phyloP scores from a whole-genome alignment of 2,329 filamentous ascomycete genomes.

The Fusarium agapanthi region DNA sequence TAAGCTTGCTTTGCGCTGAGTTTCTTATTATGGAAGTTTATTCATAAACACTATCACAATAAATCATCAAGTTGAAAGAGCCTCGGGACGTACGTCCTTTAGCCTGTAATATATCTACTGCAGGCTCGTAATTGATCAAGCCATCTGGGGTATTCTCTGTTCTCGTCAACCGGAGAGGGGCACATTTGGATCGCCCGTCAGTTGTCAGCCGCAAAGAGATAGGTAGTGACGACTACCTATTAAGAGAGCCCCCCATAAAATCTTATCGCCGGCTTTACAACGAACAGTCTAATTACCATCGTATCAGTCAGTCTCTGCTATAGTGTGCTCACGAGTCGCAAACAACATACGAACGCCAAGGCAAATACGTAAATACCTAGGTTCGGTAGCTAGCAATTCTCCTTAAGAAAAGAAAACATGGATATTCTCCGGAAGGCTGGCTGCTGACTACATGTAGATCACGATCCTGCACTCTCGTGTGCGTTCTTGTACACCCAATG shows the following conservation, averaged over 20 bases:
- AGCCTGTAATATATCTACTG: background rate
- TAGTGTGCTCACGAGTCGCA: background rate
- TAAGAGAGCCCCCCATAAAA: background rate
- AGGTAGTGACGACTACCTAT: background rate
- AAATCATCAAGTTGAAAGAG: background rate
- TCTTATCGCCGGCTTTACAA: background rate
- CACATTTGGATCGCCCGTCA: constrained; percentile 23
- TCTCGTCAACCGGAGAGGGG: background rate
- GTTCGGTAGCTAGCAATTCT: background rate
- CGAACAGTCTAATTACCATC: background rate
- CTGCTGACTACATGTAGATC: constrained; percentile 9
- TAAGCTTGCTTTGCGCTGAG: background rate
- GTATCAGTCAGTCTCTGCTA: background rate
- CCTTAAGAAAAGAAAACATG: background rate
- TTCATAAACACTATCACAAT: background rate
- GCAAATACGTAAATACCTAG: background rate
- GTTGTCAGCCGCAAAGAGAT: constrained; percentile 29
- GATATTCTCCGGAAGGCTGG: constrained; percentile 4
- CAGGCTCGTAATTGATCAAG: background rate
- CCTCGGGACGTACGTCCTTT: background rate
- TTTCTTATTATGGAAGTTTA: background rate
- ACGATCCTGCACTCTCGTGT: constrained; percentile 1
- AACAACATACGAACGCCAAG: constrained; percentile 6
- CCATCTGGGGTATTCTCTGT: background rate
- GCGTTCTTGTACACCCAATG: background rate